Evolutionary conservation across 2,329 filamentous ascomycete genomes (phyloP), one percentile per base, ranked within the genome.

Genomic region (Aspergillus fumigatus): DNA sequence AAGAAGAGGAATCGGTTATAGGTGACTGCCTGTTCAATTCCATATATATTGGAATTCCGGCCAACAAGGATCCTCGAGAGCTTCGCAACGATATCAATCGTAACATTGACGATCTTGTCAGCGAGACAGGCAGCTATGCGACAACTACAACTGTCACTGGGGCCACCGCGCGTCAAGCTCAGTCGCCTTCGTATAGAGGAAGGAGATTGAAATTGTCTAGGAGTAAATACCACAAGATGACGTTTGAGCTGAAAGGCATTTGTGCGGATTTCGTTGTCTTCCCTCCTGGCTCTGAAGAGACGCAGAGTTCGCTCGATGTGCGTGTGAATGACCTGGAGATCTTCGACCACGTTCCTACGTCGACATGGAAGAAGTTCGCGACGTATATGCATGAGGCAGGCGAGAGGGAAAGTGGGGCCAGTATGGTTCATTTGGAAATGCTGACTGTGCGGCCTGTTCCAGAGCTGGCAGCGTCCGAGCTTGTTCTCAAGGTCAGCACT

Each of bases 21-120:
- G 92, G 91, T 5, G 95, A 99, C 70, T 96, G 95, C 65, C 80
- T 99, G 17, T 99, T 99, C 81, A 97, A 99, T 71, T 99, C 94
- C 0, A 96, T 99, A 54, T 99, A 97, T 77, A 97, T 99, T 65
- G 92, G 90, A 14, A 89, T 99, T 19, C 89, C 93, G 0, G 83
- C 89, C 10, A 94, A 92, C 64, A 85, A 88, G 56, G 93, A 97
- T 65, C 91, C 92, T 4, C 84, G 84, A 53, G 90, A 96, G 29
- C 81, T 97, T 9, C 82, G 90, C 3, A 84, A 85, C 48, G 89
- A 89, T 41, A 96, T 99, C 73, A 96, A 97, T 68, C 86, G 88
- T 56, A 86, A 93, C 38, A 83, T 97, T 50, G 90, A 96, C 62
- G 93, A 97, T 66, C 83, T 88, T 55, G 84, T 82, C 3, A 96